Percentiles rank a stretch among this genome's conserved stretches.
phyloP scores from a whole-genome alignment of 225 moss, liverwort and hornwort species.

The Pseudoscleropodium purum region DNA sequence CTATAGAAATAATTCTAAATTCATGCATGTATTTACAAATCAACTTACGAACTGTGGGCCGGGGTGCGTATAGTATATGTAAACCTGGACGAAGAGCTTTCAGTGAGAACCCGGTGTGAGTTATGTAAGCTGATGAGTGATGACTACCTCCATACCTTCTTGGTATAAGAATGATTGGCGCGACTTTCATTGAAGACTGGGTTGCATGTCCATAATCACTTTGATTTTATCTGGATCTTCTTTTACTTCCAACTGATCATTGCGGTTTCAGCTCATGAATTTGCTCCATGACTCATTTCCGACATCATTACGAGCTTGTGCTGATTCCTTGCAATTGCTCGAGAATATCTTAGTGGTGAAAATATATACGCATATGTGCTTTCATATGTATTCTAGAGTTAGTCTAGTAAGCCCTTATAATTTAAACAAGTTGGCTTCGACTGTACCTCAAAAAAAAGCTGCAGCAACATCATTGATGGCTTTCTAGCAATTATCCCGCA shows the following conservation, averaged over 20 bases:
- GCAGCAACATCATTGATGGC: not conserved
- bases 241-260: constrained; percentile 30
- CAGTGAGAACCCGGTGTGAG: not conserved
- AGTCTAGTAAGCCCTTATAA: not conserved
- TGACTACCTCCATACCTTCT: constrained; percentile 12
- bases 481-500: not conserved
- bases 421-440: not conserved
- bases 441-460: not conserved
- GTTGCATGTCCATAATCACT: constrained; percentile 26
- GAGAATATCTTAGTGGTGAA: not conserved
- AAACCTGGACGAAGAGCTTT: not conserved
- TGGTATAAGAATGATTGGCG: constrained; percentile 27
- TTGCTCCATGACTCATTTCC: constrained; percentile 3
- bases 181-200: constrained; percentile 27
- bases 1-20: not conserved
- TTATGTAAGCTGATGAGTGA: constrained; percentile 8
- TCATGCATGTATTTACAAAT: not conserved
- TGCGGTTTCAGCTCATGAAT: constrained; percentile 20
- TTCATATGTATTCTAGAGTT: not conserved
- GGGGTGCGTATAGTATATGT: not conserved
- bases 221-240: constrained; percentile 28
- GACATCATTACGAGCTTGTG: not conserved
- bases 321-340: constrained; percentile 6
- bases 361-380: not conserved
- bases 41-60: not conserved